phyloP scores from a whole-genome alignment of 2,329 filamentous ascomycete genomes.

The Tolypocladium pustulatum region DNA sequence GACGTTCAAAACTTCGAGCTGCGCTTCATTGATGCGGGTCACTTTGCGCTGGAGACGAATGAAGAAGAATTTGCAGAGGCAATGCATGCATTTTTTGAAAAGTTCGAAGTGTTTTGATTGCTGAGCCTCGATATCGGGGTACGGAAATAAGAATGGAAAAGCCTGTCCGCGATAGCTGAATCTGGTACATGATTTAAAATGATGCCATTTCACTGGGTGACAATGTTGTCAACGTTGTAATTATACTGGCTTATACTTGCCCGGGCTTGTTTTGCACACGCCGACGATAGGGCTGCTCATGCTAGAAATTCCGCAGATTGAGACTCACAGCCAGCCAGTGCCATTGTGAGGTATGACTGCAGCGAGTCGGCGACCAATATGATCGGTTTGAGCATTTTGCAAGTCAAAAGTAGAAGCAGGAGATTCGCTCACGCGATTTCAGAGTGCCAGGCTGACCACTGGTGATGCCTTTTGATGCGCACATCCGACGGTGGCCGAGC shows the following conservation, averaged over 20 bases:
- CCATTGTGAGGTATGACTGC: neutral
- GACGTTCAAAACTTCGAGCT: slow-evolving; percentile 39
- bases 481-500: neutral
- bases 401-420: neutral
- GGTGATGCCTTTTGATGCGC: neutral
- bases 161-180: too few relatives aligned
- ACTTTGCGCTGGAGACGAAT: slow-evolving; percentile 36
- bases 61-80: slow-evolving; percentile 15
- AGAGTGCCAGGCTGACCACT: neutral
- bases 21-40: slow-evolving; percentile 41
- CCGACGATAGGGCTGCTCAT: too few relatives aligned
- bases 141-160: too few relatives aligned
- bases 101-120: neutral
- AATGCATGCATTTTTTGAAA: slow-evolving; percentile 5
- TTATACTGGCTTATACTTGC: too few relatives aligned
- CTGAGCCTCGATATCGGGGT: too few relatives aligned
- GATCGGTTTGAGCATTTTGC: neutral
- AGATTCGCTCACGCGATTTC: neutral
- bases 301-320: too few relatives aligned
- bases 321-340: too few relatives aligned
- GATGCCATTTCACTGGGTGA: too few relatives aligned
- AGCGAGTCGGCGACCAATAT: neutral
- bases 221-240: too few relatives aligned
- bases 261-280: too few relatives aligned
- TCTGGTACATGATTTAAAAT: too few relatives aligned